Base-by-base conservation (phyloP, 2,329 filamentous ascomycete species). In the Pseudogymnoascus sp. region DNA sequence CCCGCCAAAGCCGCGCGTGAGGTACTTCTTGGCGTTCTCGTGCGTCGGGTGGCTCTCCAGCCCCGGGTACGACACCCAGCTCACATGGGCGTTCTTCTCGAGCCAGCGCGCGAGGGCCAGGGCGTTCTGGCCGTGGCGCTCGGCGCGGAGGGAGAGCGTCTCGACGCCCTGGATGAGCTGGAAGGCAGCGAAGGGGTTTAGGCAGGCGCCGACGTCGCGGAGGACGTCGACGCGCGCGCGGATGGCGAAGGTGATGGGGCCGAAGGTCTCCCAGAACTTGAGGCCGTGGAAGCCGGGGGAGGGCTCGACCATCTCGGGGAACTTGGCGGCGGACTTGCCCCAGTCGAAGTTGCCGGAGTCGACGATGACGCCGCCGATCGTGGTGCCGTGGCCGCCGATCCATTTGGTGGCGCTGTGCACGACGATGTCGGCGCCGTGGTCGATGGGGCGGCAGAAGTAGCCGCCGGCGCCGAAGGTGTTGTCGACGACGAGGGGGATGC, bases 381-480 rank as follows among this genome's bases (percentile, higher is more conserved):
- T 96, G 41, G 93, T 96, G 65, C 93, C 93, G 76, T 98, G 93
- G 43, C 93, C 93, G 63, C 93, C 93, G 66, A 98, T 97, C 93
- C 93, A 97, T 78, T 97, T 97, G 64, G 93, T 96, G 10, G 92
- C 92, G 40, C 90, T 95, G 82, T 97, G 92, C 24, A 96, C 90
- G 61, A 97, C 89, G 65, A 97, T 96, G 73, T 97, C 93, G 67
- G 90, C 93, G 62, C 93, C 93, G 75, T 96, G 89, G 24, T 93
- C 88, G 70, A 97, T 93, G 41, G 93, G 93, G 6, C 89, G 86
- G 69, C 88, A 81, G 75, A 91, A 96, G 82, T 90, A 97, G 60
- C 93, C 93, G 64, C 93, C 93, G 11, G 93, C 93, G 56, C 93
- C 93, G 71, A 97, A 97, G 7, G 93, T 97, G 81, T 97, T 97